These are phyloP conservation scores for Byssochlamys sp. DNA, from an alignment of 2,329 filamentous ascomycete species.

Conservation along the genomic window DNA sequence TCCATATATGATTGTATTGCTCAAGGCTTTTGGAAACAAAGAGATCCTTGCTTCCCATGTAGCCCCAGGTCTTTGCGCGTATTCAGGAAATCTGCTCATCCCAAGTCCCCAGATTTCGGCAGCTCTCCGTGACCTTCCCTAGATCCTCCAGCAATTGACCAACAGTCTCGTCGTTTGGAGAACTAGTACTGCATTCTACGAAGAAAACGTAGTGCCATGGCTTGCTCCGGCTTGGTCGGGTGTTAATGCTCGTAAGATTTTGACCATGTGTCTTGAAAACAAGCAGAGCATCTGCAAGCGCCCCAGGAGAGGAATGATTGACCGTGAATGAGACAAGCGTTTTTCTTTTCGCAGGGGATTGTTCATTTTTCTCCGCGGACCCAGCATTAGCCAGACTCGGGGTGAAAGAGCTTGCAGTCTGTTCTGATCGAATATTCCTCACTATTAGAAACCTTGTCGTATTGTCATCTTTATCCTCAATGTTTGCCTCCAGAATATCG, in stretches of 20 bases:
- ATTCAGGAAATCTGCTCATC: slow-evolving; percentile 19
- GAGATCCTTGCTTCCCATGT: not conserved
- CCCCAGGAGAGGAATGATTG: slow-evolving; percentile 66
- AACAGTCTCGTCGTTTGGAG: slow-evolving; percentile 20
- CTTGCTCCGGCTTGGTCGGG: slow-evolving; percentile 61
- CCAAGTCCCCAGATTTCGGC: slow-evolving; percentile 34
- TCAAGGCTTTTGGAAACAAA: not conserved
- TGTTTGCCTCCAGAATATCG: slow-evolving; percentile 50
- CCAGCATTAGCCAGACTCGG: slow-evolving; percentile 10
- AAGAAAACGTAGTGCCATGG: slow-evolving; percentile 94
- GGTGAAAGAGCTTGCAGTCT: slow-evolving; percentile 9
- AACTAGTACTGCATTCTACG: slow-evolving; percentile 61
- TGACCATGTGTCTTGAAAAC: slow-evolving; percentile 65
- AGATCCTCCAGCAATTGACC: slow-evolving; percentile 24
- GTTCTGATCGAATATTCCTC: slow-evolving; percentile 23
- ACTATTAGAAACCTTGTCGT: slow-evolving; percentile 41
- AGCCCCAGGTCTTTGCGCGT: not conserved
- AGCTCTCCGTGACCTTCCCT: slow-evolving; percentile 26
- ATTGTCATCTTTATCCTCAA: slow-evolving; percentile 39
- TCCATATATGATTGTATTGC: not conserved
- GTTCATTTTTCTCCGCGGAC: slow-evolving; percentile 1
- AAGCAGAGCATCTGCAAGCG: slow-evolving; percentile 67
- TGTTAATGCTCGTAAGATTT: slow-evolving; percentile 86
- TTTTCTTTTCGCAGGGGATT: slow-evolving; percentile 40
- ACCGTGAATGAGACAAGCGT: slow-evolving; percentile 76